A percentile compares a stretch with the other conserved stretches of the same genome.
Conservation (phyloP, 805 yeast species). For the Kodamaea kaohsiungensis region DNA sequence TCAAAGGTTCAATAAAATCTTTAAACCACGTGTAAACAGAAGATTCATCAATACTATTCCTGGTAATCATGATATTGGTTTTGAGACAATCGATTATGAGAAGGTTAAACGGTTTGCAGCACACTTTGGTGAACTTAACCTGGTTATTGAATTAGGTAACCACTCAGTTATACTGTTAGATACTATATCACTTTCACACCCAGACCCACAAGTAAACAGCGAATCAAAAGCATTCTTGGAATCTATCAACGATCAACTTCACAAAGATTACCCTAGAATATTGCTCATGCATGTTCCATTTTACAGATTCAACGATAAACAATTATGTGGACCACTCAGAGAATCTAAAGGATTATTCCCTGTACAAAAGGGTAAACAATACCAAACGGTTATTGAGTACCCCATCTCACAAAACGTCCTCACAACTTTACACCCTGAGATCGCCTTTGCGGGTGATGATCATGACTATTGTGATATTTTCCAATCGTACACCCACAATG, state of each 20-base stretch:
- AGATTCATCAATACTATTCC: conserved; percentile 50
- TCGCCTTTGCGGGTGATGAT: conserved; percentile 90
- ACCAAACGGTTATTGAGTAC: conserved; percentile 81
- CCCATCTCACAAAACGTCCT: conserved; percentile 61
- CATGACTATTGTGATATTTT: conserved; percentile 32
- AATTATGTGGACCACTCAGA: conserved; percentile 73
- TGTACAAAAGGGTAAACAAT: conserved; percentile 73
- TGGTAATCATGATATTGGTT: conserved; percentile 98
- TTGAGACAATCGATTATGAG: conserved; percentile 65
- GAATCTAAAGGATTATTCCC: conserved; percentile 71
- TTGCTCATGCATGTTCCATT: conserved; percentile 88
- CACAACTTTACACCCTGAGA: conserved; percentile 58
- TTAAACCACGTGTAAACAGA: conserved; percentile 52
- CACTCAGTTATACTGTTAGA: conserved; percentile 78
- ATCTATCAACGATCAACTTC: conserved; percentile 21
- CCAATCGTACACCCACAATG: conserved; percentile 19
- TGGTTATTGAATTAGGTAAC: conserved; percentile 57
- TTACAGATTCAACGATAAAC: conserved; percentile 62
- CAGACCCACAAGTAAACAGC: conserved; percentile 38
- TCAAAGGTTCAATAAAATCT: conserved; percentile 64
- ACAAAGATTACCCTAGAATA: conserved; percentile 55
- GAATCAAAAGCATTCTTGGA: conserved; percentile 60
- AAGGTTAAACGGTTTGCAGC: conserved; percentile 65
- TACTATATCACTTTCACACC: conserved; percentile 76
- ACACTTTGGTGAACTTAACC: conserved; percentile 72